These are phyloP conservation scores for Achaetomiella virescens DNA, from an alignment of 495 filamentous ascomycete genomes.

Conservation along the genomic window DNA sequence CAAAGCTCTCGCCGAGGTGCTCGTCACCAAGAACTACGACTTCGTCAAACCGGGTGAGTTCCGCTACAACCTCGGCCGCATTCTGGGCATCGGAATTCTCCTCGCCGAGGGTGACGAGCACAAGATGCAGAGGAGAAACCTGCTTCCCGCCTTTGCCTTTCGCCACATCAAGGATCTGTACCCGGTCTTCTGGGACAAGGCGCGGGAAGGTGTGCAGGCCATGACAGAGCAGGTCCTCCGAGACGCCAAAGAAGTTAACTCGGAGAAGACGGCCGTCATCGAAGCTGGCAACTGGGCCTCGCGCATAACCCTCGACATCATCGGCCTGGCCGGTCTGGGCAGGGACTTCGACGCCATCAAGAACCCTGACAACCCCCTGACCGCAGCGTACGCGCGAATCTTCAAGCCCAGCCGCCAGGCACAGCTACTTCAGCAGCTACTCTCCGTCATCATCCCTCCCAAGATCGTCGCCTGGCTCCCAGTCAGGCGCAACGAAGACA, in stretches of 20 bases:
- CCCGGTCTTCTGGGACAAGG: conserved; percentile 74
- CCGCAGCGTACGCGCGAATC: conserved; percentile 56
- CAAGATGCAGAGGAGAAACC: conserved; percentile 68
- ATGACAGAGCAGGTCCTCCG: conserved; percentile 37
- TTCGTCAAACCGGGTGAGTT: conserved; percentile 66
- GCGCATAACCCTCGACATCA: conserved; percentile 79
- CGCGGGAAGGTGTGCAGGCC: conserved; percentile 38
- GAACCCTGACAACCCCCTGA: conserved; percentile 57
- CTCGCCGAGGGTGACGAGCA: conserved; percentile 85
- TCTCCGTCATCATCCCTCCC: conserved; percentile 42
- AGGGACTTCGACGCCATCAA: conserved; percentile 69
- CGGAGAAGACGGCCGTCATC: conserved; percentile 45
- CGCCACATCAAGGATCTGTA: conserved; percentile 84
- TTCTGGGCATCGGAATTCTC: conserved; percentile 71
- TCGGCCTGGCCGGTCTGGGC: conserved; percentile 75
- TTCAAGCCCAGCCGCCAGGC: conserved; percentile 43
- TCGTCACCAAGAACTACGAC: conserved; percentile 66
- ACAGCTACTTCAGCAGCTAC: conserved; percentile 39
- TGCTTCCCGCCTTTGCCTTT: conserved; percentile 81
- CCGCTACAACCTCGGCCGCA: conserved; percentile 49
- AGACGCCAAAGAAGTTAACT: conserved; percentile 32
- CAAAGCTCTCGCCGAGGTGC: conserved; percentile 60
- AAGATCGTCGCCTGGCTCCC: conserved; percentile 53
- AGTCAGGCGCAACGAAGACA: conserved; percentile 57
- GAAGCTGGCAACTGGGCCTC: conserved; percentile 65